Evolutionary conservation across 2,329 filamentous ascomycete genomes (phyloP), one percentile per base, ranked within the genome.

Genomic region (Cyclaneusma minus): DNA sequence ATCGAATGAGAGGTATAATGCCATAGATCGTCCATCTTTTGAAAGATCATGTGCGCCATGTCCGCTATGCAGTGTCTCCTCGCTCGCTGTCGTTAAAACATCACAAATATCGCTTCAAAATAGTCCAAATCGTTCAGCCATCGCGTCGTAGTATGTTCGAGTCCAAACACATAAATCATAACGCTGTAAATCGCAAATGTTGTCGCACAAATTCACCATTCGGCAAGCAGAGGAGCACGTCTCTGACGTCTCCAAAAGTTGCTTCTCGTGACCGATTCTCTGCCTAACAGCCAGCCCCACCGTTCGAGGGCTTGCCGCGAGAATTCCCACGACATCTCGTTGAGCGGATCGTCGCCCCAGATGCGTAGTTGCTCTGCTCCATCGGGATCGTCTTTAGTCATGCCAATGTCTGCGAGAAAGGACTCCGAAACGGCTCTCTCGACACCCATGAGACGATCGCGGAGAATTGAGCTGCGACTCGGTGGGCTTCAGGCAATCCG

Each of bases 291-390:
- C 47, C 51, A 55, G 1, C 49, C 47, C 52, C 52, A 57, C 16
- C 46, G 42, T 29, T 54, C 48, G 15, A 56, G 37, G 2, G 54
- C 40, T 7, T 37, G 33, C 13, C 46, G 43, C n/a, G 52, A 56
- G 24, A 56, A 50, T 30, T 57, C 53, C 53, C 53, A 57, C 4
- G 48, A 48, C 30, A 52, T 43, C 27, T 55, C 53, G 29, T 54
- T 52, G 5, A 53, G 36, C 21, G 50, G 45, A 33, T 56, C 49
- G 13, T 54, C 50, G 14, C 54, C 52, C 54, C 54, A 56, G 23
- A 56, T 48, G n/a, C 43, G 54, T 27, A 56, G 30, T 28, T 55
- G 52, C 6, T 47, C 49, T 5, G 41, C 36, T 24, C 53, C 51
- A 28, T 54, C 47, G 9, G 43, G 38, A 7, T 51, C 47, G 13